These are phyloP conservation scores for Flagelloscypha sp. DNA, from an alignment of 768 basidiomycete genomes.

Conservation along the genomic window DNA sequence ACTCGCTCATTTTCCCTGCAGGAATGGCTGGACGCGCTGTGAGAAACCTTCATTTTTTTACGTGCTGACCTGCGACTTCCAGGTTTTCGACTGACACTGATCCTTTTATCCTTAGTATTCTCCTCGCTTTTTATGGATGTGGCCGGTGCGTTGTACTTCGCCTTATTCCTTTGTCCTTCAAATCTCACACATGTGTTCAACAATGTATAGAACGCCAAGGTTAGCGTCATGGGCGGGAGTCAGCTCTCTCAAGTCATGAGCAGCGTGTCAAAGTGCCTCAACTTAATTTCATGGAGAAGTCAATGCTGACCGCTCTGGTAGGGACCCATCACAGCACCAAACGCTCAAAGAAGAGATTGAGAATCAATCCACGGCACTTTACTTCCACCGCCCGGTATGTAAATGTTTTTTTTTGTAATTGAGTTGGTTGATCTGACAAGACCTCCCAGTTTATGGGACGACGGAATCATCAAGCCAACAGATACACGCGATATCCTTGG, in stretches of 20 bases:
- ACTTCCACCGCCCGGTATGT: conserved; percentile 81
- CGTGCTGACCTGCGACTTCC: conserved; percentile 7
- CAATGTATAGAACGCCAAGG: conserved; percentile 67
- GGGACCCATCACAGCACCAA: conserved; percentile 73
- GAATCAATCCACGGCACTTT: conserved; percentile 76
- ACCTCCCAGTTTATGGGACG: conserved; percentile 97
- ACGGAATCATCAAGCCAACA: conserved; percentile 81
- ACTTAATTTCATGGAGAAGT: background rate
- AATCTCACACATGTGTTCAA: conserved; percentile 4
- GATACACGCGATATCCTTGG: conserved; percentile 88
- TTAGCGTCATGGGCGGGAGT: conserved; percentile 92
- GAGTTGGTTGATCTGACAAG: too few relatives aligned
- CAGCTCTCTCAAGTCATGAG: conserved; percentile 93
- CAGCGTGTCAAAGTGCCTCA: conserved; percentile 63
- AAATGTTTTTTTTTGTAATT: too few relatives aligned
- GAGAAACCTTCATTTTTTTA: conserved; percentile 20
- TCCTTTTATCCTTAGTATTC: conserved; percentile 56
- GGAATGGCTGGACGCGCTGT: conserved; percentile 93
- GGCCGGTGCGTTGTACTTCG: conserved; percentile 77
- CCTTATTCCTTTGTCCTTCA: conserved; percentile 1
- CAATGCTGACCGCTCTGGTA: conserved; percentile 17
- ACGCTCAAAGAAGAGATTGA: conserved; percentile 79
- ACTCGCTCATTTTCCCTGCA: conserved; percentile 21
- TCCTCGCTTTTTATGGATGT: conserved; percentile 95
- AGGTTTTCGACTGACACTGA: background rate